phyloP scores from a whole-genome alignment of 2,329 filamentous ascomycete genomes.

The Sarocladium strictum region DNA sequence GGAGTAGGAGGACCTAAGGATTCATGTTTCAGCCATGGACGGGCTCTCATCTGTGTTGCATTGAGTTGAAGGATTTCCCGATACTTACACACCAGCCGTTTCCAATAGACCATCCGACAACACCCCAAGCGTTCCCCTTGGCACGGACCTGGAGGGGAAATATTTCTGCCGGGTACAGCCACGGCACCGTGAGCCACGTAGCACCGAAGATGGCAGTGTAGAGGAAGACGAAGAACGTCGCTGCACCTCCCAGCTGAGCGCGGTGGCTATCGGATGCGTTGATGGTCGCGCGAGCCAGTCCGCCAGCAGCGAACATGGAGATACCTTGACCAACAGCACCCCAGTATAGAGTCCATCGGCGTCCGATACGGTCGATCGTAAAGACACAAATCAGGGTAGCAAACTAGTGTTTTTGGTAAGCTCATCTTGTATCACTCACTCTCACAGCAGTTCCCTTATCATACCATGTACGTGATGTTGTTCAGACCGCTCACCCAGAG shows the following conservation, averaged over 20 bases:
- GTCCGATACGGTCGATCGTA: slow-evolving; percentile 62
- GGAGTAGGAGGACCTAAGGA: slow-evolving; percentile 38
- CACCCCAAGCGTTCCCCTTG: slow-evolving; percentile 70
- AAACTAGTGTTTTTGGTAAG: slow-evolving; percentile 28
- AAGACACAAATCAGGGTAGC: slow-evolving; percentile 64
- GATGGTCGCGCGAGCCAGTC: slow-evolving; percentile 47
- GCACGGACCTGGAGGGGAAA: slow-evolving; percentile 66
- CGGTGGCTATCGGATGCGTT: slow-evolving; percentile 38
- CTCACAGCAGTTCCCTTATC: no score
- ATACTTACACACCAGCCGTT: slow-evolving; percentile 41
- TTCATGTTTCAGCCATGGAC: neutral
- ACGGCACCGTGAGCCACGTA: slow-evolving; percentile 46
- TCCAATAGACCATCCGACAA: slow-evolving; percentile 70
- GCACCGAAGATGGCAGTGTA: slow-evolving; percentile 36
- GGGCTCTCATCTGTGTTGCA: slow-evolving; percentile 12
- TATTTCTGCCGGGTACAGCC: slow-evolving; percentile 67
- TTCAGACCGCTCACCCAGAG: slow-evolving; percentile 58
- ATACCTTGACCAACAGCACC: slow-evolving; percentile 58
- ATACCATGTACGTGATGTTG: slow-evolving; percentile 43
- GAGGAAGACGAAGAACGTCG: slow-evolving; percentile 56
- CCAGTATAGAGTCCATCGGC: slow-evolving; percentile 65
- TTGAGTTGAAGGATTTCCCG: neutral
- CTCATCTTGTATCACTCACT: no score
- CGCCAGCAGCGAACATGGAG: slow-evolving; percentile 62
- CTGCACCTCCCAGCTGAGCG: slow-evolving; percentile 53